These are phyloP conservation scores for Mortierella sp. DNA, from an alignment of 371 early-diverging fungal species.

Conservation along the genomic window DNA sequence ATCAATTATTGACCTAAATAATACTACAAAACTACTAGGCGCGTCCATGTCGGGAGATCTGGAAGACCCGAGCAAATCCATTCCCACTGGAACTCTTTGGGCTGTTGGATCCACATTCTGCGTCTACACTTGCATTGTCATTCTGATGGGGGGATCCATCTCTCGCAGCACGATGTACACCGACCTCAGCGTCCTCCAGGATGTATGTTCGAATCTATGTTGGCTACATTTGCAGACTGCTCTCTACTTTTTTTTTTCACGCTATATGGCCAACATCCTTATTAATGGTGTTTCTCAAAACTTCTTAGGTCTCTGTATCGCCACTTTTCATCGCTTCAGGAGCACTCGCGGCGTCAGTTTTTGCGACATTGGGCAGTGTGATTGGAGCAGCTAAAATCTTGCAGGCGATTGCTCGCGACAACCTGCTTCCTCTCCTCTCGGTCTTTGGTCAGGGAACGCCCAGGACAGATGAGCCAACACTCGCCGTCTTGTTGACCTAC, in stretches of 20 bases:
- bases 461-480: conserved; percentile 57
- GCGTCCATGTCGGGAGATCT: conserved; percentile 78
- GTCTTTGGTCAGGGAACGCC: conserved; percentile 56
- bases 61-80: conserved; percentile 71
- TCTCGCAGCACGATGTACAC: conserved; percentile 63
- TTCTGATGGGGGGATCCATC: conserved; percentile 69
- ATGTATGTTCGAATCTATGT: conserved; percentile 54
- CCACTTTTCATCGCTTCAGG: conserved; percentile 66
- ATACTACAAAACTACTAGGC: conserved; percentile 23
- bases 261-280: neutral
- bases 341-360: conserved; percentile 69
- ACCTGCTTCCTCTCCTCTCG: conserved; percentile 57
- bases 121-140: conserved; percentile 62
- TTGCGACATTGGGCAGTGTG: conserved; percentile 67
- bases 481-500: conserved; percentile 65
- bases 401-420: conserved; percentile 72
- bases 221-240: too few species aligned
- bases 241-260: too few species aligned
- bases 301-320: conserved; percentile 45
- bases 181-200: conserved; percentile 70
- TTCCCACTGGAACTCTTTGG: conserved; percentile 73
- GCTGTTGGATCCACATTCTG: conserved; percentile 67
- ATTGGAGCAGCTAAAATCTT: conserved; percentile 72
- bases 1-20: neutral
- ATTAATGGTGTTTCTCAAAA: neutral